Conservation (phyloP, 768 basidiomycete species). For the Cystofilobasidium macerans region DNA sequence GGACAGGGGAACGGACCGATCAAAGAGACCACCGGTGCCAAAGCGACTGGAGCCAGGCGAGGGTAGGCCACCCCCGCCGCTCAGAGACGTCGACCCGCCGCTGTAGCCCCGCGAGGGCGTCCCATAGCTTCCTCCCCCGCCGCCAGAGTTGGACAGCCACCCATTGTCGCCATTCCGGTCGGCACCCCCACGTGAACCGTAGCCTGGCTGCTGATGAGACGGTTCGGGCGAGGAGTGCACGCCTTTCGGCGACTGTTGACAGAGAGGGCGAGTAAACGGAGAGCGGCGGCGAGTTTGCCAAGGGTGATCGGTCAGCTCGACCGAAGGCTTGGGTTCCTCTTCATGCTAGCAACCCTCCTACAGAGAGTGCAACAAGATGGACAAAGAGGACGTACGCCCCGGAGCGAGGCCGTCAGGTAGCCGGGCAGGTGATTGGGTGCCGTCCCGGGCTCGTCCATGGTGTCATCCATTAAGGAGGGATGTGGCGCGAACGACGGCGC, state of each 20-base stretch:
- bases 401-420: slow-evolving; percentile 9
- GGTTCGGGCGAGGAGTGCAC: not conserved
- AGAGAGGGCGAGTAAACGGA: not conserved
- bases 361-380: not conserved
- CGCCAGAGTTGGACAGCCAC: not conserved
- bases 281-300: too few relatives aligned
- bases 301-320: too few relatives aligned
- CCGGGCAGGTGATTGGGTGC: slow-evolving; percentile 22
- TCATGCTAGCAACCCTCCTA: not conserved
- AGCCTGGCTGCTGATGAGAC: not conserved
- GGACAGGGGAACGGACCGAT: not conserved
- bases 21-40: slow-evolving; percentile 6
- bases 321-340: too few relatives aligned
- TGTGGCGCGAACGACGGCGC: not conserved
- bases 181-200: not conserved
- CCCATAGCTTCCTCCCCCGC: not conserved
- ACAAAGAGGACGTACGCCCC: slow-evolving; percentile 3
- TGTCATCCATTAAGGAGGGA: slow-evolving; percentile 14
- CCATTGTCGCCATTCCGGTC: not conserved
- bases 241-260: slow-evolving; percentile 1
- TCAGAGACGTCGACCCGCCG: not conserved
- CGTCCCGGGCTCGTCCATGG: slow-evolving; percentile 18
- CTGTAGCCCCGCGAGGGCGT: not conserved
- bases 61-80: not conserved
- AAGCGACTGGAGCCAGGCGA: slow-evolving; percentile 12